These are phyloP conservation scores for Cairneyella variabilis DNA, from an alignment of 495 filamentous ascomycete species.

Conservation along the genomic window DNA sequence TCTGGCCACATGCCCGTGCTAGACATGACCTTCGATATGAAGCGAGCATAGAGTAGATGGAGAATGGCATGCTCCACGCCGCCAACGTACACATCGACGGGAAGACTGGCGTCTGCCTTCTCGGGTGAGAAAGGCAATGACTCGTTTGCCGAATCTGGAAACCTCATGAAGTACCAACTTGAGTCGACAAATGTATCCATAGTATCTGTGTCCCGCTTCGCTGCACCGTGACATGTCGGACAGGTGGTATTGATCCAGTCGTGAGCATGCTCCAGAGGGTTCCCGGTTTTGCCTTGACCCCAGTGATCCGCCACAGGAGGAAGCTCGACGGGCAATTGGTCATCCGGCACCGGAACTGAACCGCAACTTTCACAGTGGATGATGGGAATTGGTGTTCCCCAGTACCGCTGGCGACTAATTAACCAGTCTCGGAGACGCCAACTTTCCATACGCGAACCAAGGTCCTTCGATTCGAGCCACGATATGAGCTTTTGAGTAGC, in stretches of 20 bases:
- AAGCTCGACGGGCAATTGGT: constrained; percentile 72
- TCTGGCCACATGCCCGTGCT: constrained; percentile 50
- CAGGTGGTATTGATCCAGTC: constrained; percentile 76
- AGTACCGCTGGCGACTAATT: constrained; percentile 83
- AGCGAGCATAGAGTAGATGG: constrained; percentile 86
- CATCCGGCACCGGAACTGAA: constrained; percentile 69
- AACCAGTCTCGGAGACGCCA: constrained; percentile 86
- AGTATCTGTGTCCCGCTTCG: constrained; percentile 84
- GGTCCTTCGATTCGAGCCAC: constrained; percentile 46
- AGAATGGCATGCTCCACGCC: constrained; percentile 89
- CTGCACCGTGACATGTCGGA: constrained; percentile 64
- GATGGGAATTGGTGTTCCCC: constrained; percentile 88
- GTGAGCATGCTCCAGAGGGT: constrained; percentile 65
- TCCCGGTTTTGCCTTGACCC: constrained; percentile 67
- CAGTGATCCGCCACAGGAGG: constrained; percentile 66
- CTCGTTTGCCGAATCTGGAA: constrained; percentile 63
- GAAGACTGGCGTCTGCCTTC: constrained; percentile 49
- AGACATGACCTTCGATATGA: constrained; percentile 82
- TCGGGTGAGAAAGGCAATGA: constrained; percentile 55
- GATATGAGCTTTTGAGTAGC: constrained; percentile 58
- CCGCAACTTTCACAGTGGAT: constrained; percentile 79
- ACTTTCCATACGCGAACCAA: constrained; percentile 57
- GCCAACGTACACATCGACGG: constrained; percentile 83
- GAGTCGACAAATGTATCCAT: constrained; percentile 97
- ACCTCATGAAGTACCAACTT: constrained; percentile 88